Evolutionary conservation across 2,329 filamentous ascomycete genomes (phyloP), one percentile per base, ranked within the genome.

Genomic region (Thelonectria blattea): DNA sequence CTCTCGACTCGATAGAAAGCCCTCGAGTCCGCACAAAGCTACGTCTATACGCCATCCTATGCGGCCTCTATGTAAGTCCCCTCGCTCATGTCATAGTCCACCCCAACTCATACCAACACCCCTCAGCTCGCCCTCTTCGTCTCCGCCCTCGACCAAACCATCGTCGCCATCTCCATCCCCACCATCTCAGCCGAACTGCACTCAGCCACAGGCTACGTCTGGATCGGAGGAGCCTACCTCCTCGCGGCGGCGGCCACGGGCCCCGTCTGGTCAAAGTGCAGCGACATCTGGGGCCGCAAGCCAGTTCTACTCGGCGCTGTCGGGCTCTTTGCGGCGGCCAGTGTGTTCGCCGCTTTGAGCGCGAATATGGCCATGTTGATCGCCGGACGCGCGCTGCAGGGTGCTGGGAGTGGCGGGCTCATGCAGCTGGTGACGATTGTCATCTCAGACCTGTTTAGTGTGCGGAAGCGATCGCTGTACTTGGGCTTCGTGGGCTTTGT

Each of bases 401-500:
- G 61, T 9, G 24, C 50, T 3, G 58, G 52, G 1, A 34, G 52
- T 1, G 58, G 57, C 1, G 58, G 61, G 0, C 39, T 63, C 6
- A 43, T 37, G n/a, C 37, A 49, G 6, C 20, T 63, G 5, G 57
- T 58, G 11, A 57, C 27, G 11, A 61, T 61, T 9, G 41, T n/a
- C 22, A 61, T 60, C 34, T 50, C 43, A 1, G 58, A 63, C 9
- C 53, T 63, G 27, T 60, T 63, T 12, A 53, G 48, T 3, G 48
- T 82, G 73, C 72, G 78, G 20, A 54, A 74, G 56, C 67, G 76
- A 10, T 78, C 78, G 0, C 69, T 78, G 48, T 83, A 86, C 67
- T 87, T 85, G 67, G 87, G 87, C 2, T 76, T 89, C 49, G 82
- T 90, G 61, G 86, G 86, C 12, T 80, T 86, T 49, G 84, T 89